Conservation (phyloP, 805 yeast species). For the Hanseniaspora thailandica region DNA sequence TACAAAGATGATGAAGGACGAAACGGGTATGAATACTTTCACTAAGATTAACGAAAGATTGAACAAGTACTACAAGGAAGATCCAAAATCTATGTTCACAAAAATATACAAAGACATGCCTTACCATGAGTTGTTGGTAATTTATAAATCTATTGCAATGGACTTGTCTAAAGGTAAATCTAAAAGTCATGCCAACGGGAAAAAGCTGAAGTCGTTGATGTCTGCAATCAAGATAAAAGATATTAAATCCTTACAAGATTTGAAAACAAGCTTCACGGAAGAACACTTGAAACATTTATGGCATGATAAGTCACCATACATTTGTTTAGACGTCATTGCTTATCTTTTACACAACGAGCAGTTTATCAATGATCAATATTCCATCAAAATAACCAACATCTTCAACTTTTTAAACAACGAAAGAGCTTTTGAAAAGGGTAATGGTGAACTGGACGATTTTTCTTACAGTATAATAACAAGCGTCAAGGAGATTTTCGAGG, state of each 20-base stretch:
- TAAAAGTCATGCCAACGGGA: neutral
- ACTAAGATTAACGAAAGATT: neutral
- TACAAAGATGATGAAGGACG: constrained; percentile 27
- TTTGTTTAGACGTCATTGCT: constrained; percentile 20
- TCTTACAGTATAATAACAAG: constrained; percentile 7
- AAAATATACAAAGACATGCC: neutral
- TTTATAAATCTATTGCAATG: neutral
- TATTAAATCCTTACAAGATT: neutral
- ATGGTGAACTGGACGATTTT: constrained; percentile 26
- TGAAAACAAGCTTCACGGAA: neutral
- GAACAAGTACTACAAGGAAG: neutral
- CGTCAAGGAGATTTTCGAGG: constrained; percentile 29
- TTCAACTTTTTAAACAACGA: constrained; percentile 29
- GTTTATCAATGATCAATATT: constrained; percentile 20
- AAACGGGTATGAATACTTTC: constrained; percentile 19
- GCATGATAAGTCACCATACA: constrained; percentile 21
- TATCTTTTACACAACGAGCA: constrained; percentile 10
- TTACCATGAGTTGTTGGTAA: constrained; percentile 1
- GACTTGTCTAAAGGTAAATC: neutral
- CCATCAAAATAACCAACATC: constrained; percentile 28
- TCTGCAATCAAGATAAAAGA: neutral
- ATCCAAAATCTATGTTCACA: neutral
- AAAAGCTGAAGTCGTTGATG: neutral
- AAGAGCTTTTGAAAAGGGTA: constrained; percentile 33
- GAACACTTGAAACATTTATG: neutral